phyloP scores from a whole-genome alignment of 1,284 basidiomycete species.

The Puccinia novopanici region DNA sequence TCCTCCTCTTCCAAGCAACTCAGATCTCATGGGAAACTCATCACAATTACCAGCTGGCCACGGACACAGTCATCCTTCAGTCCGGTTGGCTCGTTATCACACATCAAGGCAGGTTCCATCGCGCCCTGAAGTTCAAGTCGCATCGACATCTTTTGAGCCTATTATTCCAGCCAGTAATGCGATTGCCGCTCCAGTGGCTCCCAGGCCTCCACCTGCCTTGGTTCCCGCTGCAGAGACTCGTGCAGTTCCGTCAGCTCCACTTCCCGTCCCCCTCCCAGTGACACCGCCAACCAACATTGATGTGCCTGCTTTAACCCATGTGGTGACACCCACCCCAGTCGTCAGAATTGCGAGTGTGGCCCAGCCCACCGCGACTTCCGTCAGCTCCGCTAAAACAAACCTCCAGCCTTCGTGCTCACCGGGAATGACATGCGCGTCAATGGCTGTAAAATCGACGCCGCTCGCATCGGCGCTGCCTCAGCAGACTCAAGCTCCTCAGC shows the following conservation, averaged over 20 bases:
- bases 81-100: background rate
- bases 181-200: background rate
- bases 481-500: constrained; percentile 19
- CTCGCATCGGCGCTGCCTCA: background rate
- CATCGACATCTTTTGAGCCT: background rate
- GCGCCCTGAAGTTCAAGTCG: background rate
- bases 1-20: background rate
- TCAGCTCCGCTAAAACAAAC: background rate
- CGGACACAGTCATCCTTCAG: background rate
- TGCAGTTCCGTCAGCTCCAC: background rate
- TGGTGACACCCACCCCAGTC: background rate
- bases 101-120: background rate
- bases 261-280: background rate
- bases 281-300: background rate
- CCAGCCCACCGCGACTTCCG: background rate
- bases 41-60: background rate
- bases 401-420: background rate
- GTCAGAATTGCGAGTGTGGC: background rate
- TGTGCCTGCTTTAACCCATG: background rate
- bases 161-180: background rate
- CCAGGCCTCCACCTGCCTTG: background rate
- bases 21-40: background rate
- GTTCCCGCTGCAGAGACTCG: background rate
- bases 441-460: background rate
- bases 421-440: background rate